Evolutionary conservation across 164 flowering plant genomes (phyloP).

Genomic region (Liriodendron chinense): DNA sequence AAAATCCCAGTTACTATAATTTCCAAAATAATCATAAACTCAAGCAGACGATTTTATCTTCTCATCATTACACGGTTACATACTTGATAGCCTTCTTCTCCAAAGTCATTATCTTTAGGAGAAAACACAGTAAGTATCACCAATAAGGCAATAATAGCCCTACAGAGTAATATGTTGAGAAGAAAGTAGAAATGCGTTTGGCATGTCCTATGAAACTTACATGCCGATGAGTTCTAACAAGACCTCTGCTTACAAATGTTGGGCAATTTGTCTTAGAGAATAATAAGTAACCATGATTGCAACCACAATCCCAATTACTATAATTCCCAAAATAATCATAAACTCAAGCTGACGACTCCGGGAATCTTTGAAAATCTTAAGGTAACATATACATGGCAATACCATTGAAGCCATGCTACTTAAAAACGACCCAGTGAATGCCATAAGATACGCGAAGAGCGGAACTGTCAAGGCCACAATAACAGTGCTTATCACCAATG

Average conservation of each 20-base stretch:
- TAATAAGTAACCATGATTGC: slow-evolving; percentile 42
- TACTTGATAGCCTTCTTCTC: too few relatives aligned
- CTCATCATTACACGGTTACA: too few relatives aligned
- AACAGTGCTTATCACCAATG: slow-evolving; percentile 40
- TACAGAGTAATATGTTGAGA: too few relatives aligned
- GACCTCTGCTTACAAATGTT: slow-evolving; percentile 44
- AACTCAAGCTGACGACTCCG: slow-evolving; percentile 30
- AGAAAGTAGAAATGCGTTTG: too few relatives aligned
- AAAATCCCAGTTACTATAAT: too few relatives aligned
- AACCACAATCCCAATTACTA: slow-evolving; percentile 31
- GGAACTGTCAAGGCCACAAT: slow-evolving; percentile 47
- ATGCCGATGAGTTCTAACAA: too few relatives aligned
- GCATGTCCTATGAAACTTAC: too few relatives aligned
- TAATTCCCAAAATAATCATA: slow-evolving; percentile 27
- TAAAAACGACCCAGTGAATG: slow-evolving; percentile 49
- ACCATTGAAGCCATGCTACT: slow-evolving; percentile 40
- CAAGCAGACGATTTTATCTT: too few relatives aligned
- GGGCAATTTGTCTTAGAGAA: slow-evolving; percentile 38
- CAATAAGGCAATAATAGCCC: too few relatives aligned
- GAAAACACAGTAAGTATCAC: too few relatives aligned
- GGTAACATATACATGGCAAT: slow-evolving; percentile 55
- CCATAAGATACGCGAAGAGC: slow-evolving; percentile 52
- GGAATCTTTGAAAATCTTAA: slow-evolving; percentile 36
- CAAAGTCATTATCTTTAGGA: too few relatives aligned
- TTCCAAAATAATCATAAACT: too few relatives aligned